phyloP scores from a whole-genome alignment of 75 land plant species.

The Selaginella moellendorffii region DNA sequence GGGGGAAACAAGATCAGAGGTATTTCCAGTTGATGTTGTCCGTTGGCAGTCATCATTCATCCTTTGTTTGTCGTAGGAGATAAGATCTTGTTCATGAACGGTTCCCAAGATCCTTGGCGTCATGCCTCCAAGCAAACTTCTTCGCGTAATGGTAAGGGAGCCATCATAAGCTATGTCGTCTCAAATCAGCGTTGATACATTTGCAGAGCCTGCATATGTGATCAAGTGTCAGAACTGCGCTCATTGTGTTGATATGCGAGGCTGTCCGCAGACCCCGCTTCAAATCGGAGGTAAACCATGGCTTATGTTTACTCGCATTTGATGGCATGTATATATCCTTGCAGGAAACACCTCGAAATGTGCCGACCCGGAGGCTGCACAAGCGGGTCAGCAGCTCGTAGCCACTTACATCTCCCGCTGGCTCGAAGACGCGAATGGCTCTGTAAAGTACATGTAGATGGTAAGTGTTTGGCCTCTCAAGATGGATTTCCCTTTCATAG shows the following conservation, averaged over 20 bases:
- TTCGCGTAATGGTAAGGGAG: conserved; percentile 57
- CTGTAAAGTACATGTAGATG: background rate
- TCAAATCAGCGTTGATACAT: conserved; percentile 95
- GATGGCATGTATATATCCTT: background rate
- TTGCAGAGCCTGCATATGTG: conserved; percentile 67
- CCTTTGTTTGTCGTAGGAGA: conserved; percentile 43
- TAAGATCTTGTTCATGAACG: conserved; percentile 79
- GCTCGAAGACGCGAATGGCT: conserved; percentile 31
- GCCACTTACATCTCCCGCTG: conserved; percentile 48
- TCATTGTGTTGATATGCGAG: conserved; percentile 89
- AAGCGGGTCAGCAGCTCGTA: conserved; percentile 57
- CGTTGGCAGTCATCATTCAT: background rate
- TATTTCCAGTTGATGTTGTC: background rate
- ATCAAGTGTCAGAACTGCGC: conserved; percentile 91
- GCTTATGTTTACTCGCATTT: background rate
- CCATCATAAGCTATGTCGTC: conserved; percentile 68
- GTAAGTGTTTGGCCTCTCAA: too few species aligned
- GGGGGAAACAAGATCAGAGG: conserved; percentile 38
- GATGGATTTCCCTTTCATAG: too few species aligned
- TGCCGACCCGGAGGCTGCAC: conserved; percentile 69
- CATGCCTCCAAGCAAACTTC: conserved; percentile 95
- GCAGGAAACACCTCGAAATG: conserved; percentile 80
- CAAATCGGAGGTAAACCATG: conserved; percentile 51
- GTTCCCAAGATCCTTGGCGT: conserved; percentile 99
- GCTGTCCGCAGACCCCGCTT: conserved; percentile 87